A percentile compares a stretch with the other conserved stretches of the same genome.
phyloP scores from a whole-genome alignment of 805 yeast genomes.

The Tetrapisispora taiwanensis region DNA sequence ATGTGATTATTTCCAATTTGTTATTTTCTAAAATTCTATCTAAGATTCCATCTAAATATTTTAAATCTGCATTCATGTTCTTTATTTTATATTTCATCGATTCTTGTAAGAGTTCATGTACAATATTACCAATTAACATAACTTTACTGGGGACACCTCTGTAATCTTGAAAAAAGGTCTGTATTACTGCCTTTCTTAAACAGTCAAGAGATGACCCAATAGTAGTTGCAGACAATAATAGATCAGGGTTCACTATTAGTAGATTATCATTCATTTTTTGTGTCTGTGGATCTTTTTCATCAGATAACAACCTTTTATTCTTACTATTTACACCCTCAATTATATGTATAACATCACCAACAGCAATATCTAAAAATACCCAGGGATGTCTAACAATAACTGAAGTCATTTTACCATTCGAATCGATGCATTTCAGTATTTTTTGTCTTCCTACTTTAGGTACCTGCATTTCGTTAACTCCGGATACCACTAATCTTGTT shows the following conservation, averaged over 20 bases:
- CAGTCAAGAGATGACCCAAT: conserved; percentile 71
- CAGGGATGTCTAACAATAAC: conserved; percentile 55
- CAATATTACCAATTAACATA: conserved; percentile 68
- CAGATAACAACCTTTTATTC: conserved; percentile 23
- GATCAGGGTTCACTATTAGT: conserved; percentile 78
- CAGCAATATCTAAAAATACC: conserved; percentile 38
- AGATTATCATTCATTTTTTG: conserved; percentile 38
- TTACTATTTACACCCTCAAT: conserved; percentile 33
- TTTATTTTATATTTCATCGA: conserved; percentile 30
- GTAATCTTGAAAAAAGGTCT: conserved; percentile 45
- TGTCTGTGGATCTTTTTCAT: conserved; percentile 21
- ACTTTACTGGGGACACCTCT: conserved; percentile 52
- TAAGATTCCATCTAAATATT: conserved; percentile 24
- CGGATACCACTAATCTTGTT: conserved; percentile 22
- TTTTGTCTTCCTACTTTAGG: conserved; percentile 35
- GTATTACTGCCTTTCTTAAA: conserved; percentile 56
- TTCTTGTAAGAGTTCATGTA: conserved; percentile 61
- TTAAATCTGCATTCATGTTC: conserved; percentile 22
- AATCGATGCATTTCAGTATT: conserved; percentile 43
- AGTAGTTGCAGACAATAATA: conserved; percentile 68
- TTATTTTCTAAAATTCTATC: conserved; percentile 36
- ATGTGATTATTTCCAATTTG: conserved; percentile 43
- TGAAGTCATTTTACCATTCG: conserved; percentile 26
- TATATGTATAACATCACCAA: conserved; percentile 52
- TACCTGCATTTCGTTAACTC: conserved; percentile 10